These are phyloP conservation scores for Neonectria sp. DNA, from an alignment of 2,329 filamentous ascomycete species.

Conservation along the genomic window DNA sequence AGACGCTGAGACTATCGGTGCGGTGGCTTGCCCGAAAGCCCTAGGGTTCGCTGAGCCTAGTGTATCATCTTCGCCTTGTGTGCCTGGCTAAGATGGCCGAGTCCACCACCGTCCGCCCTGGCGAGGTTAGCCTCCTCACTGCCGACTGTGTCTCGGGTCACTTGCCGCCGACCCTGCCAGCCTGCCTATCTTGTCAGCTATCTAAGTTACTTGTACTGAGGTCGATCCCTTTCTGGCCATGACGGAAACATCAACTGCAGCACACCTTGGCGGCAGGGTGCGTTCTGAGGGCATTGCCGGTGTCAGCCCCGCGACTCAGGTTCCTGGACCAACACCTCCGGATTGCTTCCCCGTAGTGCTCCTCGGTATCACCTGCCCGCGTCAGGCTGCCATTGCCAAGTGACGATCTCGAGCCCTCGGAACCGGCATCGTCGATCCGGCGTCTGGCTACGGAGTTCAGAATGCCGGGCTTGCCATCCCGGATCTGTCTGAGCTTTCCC, in stretches of 20 bases:
- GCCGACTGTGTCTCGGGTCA: neutral
- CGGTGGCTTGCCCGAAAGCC: constrained; percentile 15
- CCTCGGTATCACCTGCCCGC: neutral
- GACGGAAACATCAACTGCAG: neutral
- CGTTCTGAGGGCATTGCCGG: neutral
- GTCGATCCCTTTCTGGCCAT: neutral
- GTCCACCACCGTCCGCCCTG: neutral
- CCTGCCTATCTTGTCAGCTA: neutral
- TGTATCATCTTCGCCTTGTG: constrained; percentile 12
- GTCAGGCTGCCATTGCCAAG: neutral
- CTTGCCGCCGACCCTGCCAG: constrained; percentile 1
- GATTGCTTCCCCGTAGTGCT: neutral
- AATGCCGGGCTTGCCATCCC: neutral
- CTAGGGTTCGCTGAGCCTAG: constrained; percentile 11
- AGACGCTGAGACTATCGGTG: constrained; percentile 22
- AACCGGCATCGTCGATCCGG: neutral
- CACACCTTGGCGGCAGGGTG: neutral
- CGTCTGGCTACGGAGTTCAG: neutral
- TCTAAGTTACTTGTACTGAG: neutral
- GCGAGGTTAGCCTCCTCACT: constrained; percentile 7
- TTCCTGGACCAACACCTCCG: neutral
- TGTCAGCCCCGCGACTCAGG: neutral
- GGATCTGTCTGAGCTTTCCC: neutral
- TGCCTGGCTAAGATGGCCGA: constrained; percentile 19
- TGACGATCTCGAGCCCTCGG: neutral